Percentiles rank a stretch among this genome's conserved stretches.
Conservation (phyloP, 176 grass and related monocot species). For the Musa beccarii region DNA sequence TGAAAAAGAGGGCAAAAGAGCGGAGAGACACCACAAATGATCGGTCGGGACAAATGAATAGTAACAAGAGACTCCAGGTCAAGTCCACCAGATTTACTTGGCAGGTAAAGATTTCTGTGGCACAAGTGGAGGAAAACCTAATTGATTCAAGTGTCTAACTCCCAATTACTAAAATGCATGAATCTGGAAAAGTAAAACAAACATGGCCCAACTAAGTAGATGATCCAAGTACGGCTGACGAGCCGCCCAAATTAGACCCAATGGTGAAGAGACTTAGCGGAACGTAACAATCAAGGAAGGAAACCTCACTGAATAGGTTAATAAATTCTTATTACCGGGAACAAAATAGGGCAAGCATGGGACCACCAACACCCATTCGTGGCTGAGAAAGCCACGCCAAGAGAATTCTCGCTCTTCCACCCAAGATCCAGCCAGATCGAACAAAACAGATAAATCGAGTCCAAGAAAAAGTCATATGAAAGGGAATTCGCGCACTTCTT, state of each 20-base stretch:
- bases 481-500: too few relatives aligned
- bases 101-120: neutral
- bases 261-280: too few relatives aligned
- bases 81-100: neutral
- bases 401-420: neutral
- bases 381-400: neutral
- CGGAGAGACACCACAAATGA: too few relatives aligned
- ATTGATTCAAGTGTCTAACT: neutral
- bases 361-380: too few relatives aligned
- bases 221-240: too few relatives aligned
- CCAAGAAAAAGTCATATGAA: neutral
- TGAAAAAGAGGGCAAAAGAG: neutral
- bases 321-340: neutral
- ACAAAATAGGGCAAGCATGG: too few relatives aligned
- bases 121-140: neutral
- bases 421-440: neutral
- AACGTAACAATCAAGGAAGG: neutral
- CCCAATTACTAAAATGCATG: neutral
- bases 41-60: too few relatives aligned
- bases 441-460: neutral
- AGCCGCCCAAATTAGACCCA: neutral
- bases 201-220: too few relatives aligned
- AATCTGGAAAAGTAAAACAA: too few relatives aligned
- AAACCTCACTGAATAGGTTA: neutral
- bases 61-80: neutral